phyloP scores from a whole-genome alignment of 2,329 filamentous ascomycete species.

The Epichloe glyceriae region DNA sequence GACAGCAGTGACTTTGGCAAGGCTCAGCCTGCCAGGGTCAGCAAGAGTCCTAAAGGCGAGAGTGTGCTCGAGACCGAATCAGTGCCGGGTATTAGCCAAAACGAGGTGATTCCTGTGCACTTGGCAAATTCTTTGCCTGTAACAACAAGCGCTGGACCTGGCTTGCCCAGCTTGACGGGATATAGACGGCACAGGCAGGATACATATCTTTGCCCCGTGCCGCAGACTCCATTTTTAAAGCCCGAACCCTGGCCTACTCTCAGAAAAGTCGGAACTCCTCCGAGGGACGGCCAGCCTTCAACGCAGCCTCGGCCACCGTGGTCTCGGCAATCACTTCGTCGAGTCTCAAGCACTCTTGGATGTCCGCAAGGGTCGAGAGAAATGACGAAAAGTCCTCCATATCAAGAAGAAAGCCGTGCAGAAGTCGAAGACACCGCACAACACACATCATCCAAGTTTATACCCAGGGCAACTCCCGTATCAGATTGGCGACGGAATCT shows the following conservation, averaged over 20 bases:
- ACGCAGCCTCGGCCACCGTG: conserved; percentile 1
- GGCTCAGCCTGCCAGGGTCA: not conserved
- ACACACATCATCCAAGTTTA: not conserved
- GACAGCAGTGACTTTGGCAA: not conserved
- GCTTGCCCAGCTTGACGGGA: conserved; percentile 7
- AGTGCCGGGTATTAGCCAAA: not conserved
- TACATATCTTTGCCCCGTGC: conserved; percentile 6
- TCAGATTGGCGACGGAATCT: conserved; percentile 8
- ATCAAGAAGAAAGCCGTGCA: not conserved
- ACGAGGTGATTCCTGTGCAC: not conserved
- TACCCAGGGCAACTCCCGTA: conserved; percentile 1
- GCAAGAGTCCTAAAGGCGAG: not conserved
- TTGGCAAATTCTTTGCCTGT: not conserved
- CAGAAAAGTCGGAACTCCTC: conserved; percentile 1
- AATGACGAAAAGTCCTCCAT: not conserved
- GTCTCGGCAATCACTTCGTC: conserved; percentile 4
- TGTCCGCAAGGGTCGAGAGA: not conserved
- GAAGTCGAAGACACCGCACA: not conserved
- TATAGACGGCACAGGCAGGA: conserved; percentile 7
- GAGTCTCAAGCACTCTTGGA: not conserved
- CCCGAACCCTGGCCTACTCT: conserved; percentile 9
- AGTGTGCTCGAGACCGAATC: not conserved
- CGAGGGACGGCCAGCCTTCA: not conserved
- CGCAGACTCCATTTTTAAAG: not conserved
- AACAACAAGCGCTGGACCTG: not conserved